Conservation (phyloP, 352 stramenopile genomes). For the Globisporangium irregulare region DNA sequence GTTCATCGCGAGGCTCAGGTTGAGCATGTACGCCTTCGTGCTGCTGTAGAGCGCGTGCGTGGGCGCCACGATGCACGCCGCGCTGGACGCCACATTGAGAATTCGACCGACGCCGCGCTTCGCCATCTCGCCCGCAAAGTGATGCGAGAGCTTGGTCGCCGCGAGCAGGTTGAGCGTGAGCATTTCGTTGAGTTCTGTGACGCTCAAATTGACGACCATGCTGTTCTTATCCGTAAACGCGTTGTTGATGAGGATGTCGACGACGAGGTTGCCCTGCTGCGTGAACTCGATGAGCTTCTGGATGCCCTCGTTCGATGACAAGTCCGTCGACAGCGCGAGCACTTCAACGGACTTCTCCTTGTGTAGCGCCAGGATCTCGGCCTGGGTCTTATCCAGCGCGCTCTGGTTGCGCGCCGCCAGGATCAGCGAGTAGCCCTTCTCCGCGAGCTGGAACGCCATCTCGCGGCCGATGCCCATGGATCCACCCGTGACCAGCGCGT, state of each 20-base stretch:
- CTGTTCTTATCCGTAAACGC: neutral
- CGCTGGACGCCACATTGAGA: neutral
- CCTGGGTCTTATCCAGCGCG: slow-evolving; percentile 48
- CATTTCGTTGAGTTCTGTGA: neutral
- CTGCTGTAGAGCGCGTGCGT: slow-evolving; percentile 19
- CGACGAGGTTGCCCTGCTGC: neutral
- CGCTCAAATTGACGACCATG: neutral
- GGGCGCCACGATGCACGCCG: neutral
- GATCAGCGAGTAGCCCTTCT: slow-evolving; percentile 62
- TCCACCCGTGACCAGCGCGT: slow-evolving; percentile 63
- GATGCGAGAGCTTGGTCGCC: slow-evolving; percentile 20
- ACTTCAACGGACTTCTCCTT: slow-evolving; percentile 24
- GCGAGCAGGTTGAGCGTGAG: slow-evolving; percentile 3
- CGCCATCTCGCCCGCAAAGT: slow-evolving; percentile 46
- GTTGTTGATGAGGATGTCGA: slow-evolving; percentile 10
- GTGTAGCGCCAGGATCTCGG: slow-evolving; percentile 47
- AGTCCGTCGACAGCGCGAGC: neutral
- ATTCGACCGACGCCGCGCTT: slow-evolving; percentile 13
- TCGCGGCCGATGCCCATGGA: slow-evolving; percentile 65
- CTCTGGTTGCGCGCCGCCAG: slow-evolving; percentile 43
- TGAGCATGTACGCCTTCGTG: slow-evolving; percentile 65
- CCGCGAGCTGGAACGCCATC: slow-evolving; percentile 60
- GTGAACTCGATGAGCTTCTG: slow-evolving; percentile 5
- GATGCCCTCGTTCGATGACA: neutral
- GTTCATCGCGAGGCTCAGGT: slow-evolving; percentile 65